Evolutionary conservation across 2,329 filamentous ascomycete genomes (phyloP), one percentile per base, ranked within the genome.

Genomic region (Venturia carpophila): DNA sequence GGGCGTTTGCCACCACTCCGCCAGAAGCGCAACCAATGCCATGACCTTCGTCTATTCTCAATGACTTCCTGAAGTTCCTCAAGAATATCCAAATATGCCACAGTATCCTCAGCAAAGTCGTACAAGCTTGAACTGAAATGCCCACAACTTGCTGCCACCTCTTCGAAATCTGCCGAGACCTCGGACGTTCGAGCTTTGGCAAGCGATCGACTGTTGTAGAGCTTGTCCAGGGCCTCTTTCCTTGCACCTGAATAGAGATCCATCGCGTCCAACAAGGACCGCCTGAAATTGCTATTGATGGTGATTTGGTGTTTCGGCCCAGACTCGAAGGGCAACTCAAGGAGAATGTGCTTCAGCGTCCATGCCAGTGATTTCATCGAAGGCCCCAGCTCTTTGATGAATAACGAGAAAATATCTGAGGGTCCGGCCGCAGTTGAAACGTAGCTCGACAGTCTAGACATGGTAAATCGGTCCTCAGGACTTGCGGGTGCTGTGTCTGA

Each of bases 311-410:
- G 86, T 19, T 87, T 81, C 0, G 88, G 85, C 0, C 83, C 82
- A 15, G 84, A 78, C 5, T 86, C 86, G 75, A 96, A 97, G 0
- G 92, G 91, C 0, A 95, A 83, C 67, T 96, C 92, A 64, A 91
- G 87, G 9, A 99, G 84, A 11, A 96, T 92, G 72, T 95, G 88
- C 13, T 91, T 91, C 47, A 99, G 77, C 0, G 94, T 97, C 70
- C 89, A 94, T 2, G 91, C 91, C n/a, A 99, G 79, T 0, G 93
- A 97, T 75, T 96, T 96, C 87, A 97, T 96, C 0, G 93, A 94
- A 1, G 94, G 94, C 0, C 94, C 94, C 27, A 99, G 80, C 69
- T 94, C 86, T 24, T 84, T 81, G 67, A 99, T 96, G 75, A 97
- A 99, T 5, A 92, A 82, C 13, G 91, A 87, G 73, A 97, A 97